These are phyloP conservation scores for Xylaria curta DNA, from an alignment of 495 filamentous ascomycete genomes.

Conservation along the genomic window DNA sequence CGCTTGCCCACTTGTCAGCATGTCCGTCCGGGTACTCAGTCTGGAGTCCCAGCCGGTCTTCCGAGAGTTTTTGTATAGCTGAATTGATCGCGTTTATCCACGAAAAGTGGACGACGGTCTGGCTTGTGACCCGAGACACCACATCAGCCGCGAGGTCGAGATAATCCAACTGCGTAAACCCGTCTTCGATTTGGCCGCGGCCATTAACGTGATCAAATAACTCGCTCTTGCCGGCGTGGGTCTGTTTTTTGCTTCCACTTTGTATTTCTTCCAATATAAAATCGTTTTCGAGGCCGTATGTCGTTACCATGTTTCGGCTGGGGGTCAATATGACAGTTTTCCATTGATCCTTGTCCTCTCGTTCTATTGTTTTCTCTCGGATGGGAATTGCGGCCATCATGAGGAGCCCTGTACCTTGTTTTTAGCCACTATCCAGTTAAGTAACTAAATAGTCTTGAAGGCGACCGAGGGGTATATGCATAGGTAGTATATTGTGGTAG, in stretches of 20 bases:
- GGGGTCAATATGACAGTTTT: background rate
- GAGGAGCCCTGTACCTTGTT: background rate
- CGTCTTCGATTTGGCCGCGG: background rate
- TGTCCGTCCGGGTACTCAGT: background rate
- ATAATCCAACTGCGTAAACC: conserved; percentile 14
- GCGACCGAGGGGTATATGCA: background rate
- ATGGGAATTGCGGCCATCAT: conserved; percentile 22
- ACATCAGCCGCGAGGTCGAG: background rate
- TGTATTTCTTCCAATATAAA: background rate
- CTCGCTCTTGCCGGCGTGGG: background rate
- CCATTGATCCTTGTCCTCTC: background rate
- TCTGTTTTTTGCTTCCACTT: no score
- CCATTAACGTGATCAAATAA: background rate
- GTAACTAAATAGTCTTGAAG: background rate
- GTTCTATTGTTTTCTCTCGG: background rate
- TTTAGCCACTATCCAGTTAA: background rate
- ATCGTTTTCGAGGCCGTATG: background rate
- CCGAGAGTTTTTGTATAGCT: background rate
- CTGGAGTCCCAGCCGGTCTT: background rate
- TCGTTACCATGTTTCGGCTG: background rate
- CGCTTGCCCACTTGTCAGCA: background rate
- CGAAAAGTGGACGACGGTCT: background rate
- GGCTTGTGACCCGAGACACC: background rate
- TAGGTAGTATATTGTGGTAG: background rate
- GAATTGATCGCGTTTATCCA: background rate